phyloP scores from a whole-genome alignment of 257 asterid genomes.

The Solanum chiquidenum region DNA sequence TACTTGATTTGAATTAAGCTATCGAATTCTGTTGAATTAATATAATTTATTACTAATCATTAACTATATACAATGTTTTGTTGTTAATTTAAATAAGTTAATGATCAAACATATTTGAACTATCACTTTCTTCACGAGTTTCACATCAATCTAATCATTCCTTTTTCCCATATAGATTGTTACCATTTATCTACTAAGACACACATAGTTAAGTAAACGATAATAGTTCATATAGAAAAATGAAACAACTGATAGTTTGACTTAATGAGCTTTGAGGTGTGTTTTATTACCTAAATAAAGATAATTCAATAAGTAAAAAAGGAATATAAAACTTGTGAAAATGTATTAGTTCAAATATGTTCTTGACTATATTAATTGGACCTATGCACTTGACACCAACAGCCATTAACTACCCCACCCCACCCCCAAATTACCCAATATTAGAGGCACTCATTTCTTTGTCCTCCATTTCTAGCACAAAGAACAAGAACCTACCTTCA shows the following conservation, averaged over 20 bases:
- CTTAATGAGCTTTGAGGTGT: accelerated
- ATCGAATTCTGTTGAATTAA: background rate
- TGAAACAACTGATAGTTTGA: background rate
- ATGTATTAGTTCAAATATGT: accelerated
- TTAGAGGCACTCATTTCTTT: background rate
- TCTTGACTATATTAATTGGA: accelerated
- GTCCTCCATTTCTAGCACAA: background rate
- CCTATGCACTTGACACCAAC: background rate
- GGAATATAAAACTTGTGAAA: accelerated
- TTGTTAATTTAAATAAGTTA: background rate
- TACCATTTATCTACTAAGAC: background rate
- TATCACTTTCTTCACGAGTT: no score
- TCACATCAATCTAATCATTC: no score
- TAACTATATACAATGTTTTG: background rate
- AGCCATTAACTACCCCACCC: conserved; percentile 1
- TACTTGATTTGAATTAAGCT: accelerated
- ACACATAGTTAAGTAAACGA: background rate
- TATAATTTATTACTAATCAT: background rate
- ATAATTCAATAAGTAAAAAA: background rate
- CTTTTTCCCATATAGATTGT: no score
- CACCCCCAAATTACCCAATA: background rate
- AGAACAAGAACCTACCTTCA: background rate
- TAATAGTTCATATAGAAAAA: no score
- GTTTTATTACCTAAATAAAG: background rate
- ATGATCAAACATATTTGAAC: no score